Base-by-base conservation (phyloP, 768 basidiomycete species). In the Coprinopsis cinerea region DNA sequence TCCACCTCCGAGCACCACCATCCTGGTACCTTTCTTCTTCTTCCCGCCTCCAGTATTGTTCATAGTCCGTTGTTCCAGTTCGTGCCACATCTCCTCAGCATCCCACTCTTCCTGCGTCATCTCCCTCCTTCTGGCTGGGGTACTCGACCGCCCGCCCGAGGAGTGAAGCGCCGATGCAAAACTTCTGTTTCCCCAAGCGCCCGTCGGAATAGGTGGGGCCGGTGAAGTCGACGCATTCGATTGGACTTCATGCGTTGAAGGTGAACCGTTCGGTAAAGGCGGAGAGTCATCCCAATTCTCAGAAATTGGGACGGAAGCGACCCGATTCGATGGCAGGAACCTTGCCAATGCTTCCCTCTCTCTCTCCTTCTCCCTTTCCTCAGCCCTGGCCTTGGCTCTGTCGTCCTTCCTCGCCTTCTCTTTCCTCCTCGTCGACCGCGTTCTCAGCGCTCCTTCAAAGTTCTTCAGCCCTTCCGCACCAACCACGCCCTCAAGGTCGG, bases 341-440 rank as follows among this genome's bases (percentile, higher is more conserved):
- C 51, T 20, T 28, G 44, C 25, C 9, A 52, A 26, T 17, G 45
- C 44, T 52, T 62, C n/a, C 56, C 61, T 67, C 55, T 72, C 71
- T 66, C 69, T 77, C 65, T 91, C 90, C 47, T 73, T 64, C 58
- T 87, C 89, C 55, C 71, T 74, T 59, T 86, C 85, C 67, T 97
- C 94, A 22, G 87, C 88, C 14, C 80, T 73, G 1, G 70, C 70
- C 44, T 83, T 83, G 2, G 94, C 94, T 40, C 83, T 77, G 63
- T 97, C 92, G 60, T 98, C 95, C 62, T 85, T 90, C 63, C 78
- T 75, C 44, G 75, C 83, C 68, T 88, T 89, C 66, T 95, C 92
- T 64, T 82, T 82, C 56, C 92, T 75, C 55, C 85, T 77, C 9
- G 77, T 63, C 1, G 82, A 75, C 25, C 95, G 82, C 67, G 80